Evolutionary conservation across 2,329 filamentous ascomycete genomes (phyloP), one percentile per base, ranked within the genome.

Genomic region (Penicillium thymicola): DNA sequence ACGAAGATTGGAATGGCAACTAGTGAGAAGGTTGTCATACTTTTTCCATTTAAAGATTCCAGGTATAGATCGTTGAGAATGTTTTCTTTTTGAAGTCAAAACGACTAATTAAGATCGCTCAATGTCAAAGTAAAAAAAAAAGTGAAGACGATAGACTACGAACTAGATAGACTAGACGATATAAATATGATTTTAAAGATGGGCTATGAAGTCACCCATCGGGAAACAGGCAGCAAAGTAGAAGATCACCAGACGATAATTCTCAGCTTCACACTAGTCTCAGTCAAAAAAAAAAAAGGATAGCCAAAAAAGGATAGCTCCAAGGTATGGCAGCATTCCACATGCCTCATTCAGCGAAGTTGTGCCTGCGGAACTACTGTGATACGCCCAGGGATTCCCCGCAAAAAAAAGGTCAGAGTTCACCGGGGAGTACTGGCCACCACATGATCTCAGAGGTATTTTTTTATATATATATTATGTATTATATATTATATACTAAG

Each of bases 11-110:
- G 61, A 61, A 71, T 49, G 11, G 59, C 64, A 56, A 66, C 58
- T 52, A 72, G 64, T 51, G 70, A 68, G 30, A 73, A 59, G 52
- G 59, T 61, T 60, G 70, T 66, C 70, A 74, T 74, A 61, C 63
- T 72, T 66, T 58, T 63, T 49, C 59, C 57, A 63, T 59, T 34
- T 4, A 30, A 50, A 36, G n/a, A 23, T 7, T 30, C 16, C 5
- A 34, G 13, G 16, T 37, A 14, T 36, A 44, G 28, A 44, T 21
- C 13, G 30, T 36, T 48, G n/a, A 5, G n/a, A 34, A 21, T 28
- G 45, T 32, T 28, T 34, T 37, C 25, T 41, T 30, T 40, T 53
- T 30, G 37, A 42, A 28, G 46, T 14, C 1, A 34, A 55, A 41
- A 42, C 45, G 21, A 44, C 16, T 38, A 51, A 58, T 55, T 27